These are phyloP conservation scores for Suillus plorans DNA, from an alignment of 768 basidiomycete genomes.

Conservation along the genomic window DNA sequence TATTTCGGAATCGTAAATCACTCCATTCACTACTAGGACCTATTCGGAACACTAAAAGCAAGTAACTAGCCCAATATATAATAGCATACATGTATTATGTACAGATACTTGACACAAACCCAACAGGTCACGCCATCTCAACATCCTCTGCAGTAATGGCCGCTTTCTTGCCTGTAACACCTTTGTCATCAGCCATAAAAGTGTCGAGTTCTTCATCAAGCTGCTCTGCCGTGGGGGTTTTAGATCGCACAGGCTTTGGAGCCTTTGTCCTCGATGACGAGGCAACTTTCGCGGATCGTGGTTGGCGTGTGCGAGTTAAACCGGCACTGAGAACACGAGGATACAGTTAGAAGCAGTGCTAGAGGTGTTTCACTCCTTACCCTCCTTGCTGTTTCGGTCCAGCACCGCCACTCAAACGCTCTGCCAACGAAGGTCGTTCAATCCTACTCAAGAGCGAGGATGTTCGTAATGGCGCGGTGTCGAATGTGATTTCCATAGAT, in stretches of 20 bases:
- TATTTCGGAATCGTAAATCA: too few species aligned
- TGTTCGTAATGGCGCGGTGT: constrained; percentile 48
- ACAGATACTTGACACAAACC: not conserved
- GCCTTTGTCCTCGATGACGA: constrained; percentile 22
- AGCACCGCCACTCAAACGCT: constrained; percentile 59
- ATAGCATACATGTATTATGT: constrained; percentile 4
- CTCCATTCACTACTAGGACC: not conserved
- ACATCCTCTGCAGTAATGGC: constrained; percentile 41
- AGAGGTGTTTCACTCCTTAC: constrained; percentile 15
- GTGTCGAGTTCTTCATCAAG: constrained; percentile 87
- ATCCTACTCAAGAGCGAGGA: constrained; percentile 72
- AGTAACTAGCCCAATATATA: constrained; percentile 1
- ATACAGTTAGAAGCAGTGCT: not conserved
- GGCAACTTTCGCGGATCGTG: constrained; percentile 18
- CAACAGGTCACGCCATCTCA: constrained; percentile 45
- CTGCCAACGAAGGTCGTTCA: constrained; percentile 67
- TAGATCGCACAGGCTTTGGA: constrained; percentile 37
- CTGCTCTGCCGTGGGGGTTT: constrained; percentile 76
- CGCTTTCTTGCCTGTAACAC: constrained; percentile 19
- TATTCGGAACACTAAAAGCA: not conserved
- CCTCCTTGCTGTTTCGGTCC: constrained; percentile 9
- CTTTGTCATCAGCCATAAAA: constrained; percentile 67
- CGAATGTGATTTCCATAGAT: constrained; percentile 71
- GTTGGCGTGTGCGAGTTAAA: constrained; percentile 43
- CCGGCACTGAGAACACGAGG: constrained; percentile 26